Percentiles rank a stretch among this genome's conserved stretches.
Evolutionary conservation across 768 basidiomycete species (phyloP).

Genomic region (Xerocomellus intermedius): DNA sequence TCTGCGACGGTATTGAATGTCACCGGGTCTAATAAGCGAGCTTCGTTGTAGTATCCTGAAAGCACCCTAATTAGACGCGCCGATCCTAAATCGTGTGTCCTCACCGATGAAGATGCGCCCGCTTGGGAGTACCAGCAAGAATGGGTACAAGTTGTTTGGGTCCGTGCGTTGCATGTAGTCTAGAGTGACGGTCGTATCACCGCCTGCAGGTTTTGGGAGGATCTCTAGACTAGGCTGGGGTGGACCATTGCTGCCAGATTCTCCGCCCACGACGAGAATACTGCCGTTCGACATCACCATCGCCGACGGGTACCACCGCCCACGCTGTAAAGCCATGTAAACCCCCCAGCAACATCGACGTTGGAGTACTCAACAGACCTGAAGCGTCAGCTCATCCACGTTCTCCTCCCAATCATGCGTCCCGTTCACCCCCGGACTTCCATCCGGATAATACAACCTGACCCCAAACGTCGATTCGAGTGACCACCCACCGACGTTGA

Average conservation of each 20-base stretch:
- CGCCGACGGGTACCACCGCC: slow-evolving; percentile 73
- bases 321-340: slow-evolving; percentile 38
- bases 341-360: background rate
- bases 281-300: slow-evolving; percentile 72
- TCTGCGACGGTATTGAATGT: slow-evolving; percentile 59
- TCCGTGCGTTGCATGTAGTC: slow-evolving; percentile 71
- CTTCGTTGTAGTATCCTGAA: slow-evolving; percentile 77
- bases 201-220: slow-evolving; percentile 64
- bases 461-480: slow-evolving; percentile 69
- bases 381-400: slow-evolving; percentile 50
- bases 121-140: slow-evolving; percentile 68
- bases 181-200: slow-evolving; percentile 56
- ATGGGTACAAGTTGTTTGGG: slow-evolving; percentile 80
- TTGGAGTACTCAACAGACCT: slow-evolving; percentile 39
- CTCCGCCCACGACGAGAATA: slow-evolving; percentile 72
- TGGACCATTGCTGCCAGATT: slow-evolving; percentile 64
- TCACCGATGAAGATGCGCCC: slow-evolving; percentile 70
- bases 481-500: slow-evolving; percentile 51
- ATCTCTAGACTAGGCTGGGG: slow-evolving; percentile 71
- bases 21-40: slow-evolving; percentile 65
- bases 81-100: background rate
- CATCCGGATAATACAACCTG: slow-evolving; percentile 70
- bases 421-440: slow-evolving; percentile 62
- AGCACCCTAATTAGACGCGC: background rate
- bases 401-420: slow-evolving; percentile 85